These are phyloP conservation scores for Wickerhamiella lipophila DNA, from an alignment of 805 yeast species.

Conservation along the genomic window DNA sequence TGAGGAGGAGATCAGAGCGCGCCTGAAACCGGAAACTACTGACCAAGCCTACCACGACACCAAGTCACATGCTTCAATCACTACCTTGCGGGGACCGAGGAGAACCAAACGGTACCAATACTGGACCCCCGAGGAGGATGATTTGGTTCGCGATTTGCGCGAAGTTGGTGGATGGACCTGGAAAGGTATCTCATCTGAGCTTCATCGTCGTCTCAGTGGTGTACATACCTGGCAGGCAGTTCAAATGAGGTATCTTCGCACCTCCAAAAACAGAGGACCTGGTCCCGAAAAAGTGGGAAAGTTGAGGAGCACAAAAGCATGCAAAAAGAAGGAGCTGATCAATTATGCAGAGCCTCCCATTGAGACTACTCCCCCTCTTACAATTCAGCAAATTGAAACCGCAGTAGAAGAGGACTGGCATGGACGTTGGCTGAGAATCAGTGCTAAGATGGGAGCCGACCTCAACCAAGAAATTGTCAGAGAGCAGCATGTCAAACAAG, in stretches of 20 bases:
- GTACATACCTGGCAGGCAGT: constrained; percentile 33
- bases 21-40: too few species aligned
- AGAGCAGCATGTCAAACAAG: not conserved
- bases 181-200: constrained; percentile 27
- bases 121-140: constrained; percentile 8
- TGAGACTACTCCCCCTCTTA: not conserved
- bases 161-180: constrained; percentile 5
- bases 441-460: constrained; percentile 3
- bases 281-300: not conserved
- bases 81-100: not conserved
- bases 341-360: too few species aligned
- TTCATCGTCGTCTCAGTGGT: constrained; percentile 23
- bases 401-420: constrained; percentile 2
- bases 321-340: too few species aligned
- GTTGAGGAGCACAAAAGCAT: not conserved
- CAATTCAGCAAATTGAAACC: not conserved
- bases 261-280: not conserved
- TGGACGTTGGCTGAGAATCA: constrained; percentile 4
- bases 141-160: constrained; percentile 1
- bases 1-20: too few species aligned
- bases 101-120: constrained; percentile 10
- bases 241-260: constrained; percentile 36
- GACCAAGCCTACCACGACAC: not conserved
- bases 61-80: not conserved
- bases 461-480: not conserved